Evolutionary conservation across 2,329 filamentous ascomycete genomes (phyloP), one percentile per base, ranked within the genome.

Genomic region (Byssochlamys sp.): DNA sequence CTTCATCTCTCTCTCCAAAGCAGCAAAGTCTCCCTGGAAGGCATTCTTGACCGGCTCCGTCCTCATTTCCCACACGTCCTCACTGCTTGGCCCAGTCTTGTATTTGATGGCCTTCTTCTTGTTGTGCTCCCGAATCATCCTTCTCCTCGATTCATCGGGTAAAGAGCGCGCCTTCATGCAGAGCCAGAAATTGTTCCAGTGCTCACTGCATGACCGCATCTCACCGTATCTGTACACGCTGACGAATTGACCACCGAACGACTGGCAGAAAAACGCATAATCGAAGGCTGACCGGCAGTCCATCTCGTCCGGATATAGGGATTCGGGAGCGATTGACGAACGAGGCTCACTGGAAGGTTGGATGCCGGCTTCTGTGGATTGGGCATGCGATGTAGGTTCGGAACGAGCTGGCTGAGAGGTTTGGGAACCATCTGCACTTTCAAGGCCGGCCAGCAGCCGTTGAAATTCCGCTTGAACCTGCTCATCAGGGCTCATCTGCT

Each of bases 141-240:
- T 81, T 59, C 82, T 84, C 66, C 84, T 84, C 63, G 84, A 76
- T 50, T 80, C 75, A 26, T 83, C 81, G 0, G 80, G 73, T 67
- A 84, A 84, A 1, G 81, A 80, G 66, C 87, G 85, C 39, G 85
- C 86, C 62, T 89, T 86, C 91, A 97, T 96, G 79, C 94, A 99
- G 77, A 96, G 92, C 89, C 91, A 95, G 75, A 96, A 97, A 73
- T 96, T 89, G 60, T 87, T 83, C 91, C 92, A 96, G 61, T 91
- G 86, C 63, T 95, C 88, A 60, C 80, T 84, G 79, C 94, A 99
- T 2, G 83, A 81, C 51, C 87, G 84, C 67, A 95, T 77, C 49
- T 80, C 77, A 60, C 94, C 94, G 69, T 90, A 87, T 45, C 94
- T 88, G 79, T 97, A 99, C 39, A 97, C 82, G 67, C 90, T 85